Base-by-base conservation (phyloP, 768 basidiomycete species). In the Kwoniella dejecticola region DNA sequence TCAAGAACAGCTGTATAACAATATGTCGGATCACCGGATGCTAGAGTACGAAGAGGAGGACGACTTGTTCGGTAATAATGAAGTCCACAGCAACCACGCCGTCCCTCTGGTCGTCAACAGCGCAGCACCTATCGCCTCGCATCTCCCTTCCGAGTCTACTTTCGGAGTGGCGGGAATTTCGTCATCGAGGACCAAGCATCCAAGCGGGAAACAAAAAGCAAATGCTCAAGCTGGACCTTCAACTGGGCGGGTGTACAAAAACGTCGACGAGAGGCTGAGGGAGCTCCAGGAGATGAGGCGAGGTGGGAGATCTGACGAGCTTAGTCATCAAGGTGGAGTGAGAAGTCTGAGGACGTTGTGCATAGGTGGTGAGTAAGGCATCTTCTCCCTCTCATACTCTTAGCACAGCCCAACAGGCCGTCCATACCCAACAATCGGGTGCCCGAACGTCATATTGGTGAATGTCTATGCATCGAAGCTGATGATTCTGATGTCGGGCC, bases 31-130 rank as follows among this genome's bases (percentile, higher is more conserved):
- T 42, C 41, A 12, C 6, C 41, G 26, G 4, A 33, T 30, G 4
- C 65, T 68, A 10, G 71, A 72, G 33, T 72, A 72, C 52, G 71
- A 63, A 10, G 71, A 72, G 44, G 67, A 68, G 55, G 70, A 50
- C 10, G 63, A 68, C 50, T 52, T 70, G 21, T 73, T 73, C 60
- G 68, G 60, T 6, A 63, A 63, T 13, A 64, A 60, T 19, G 17
- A 30, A 40, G 58, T 61, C 8, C 24, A 44, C 2, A 26, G 15
- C n/a, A 13, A 7, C 7, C 7, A 42, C 6, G 41, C 7, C n/a
- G 30, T 19, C 7, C 6, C 17, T 50, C 11, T 30, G 3, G 7
- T 1, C 15, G 30, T n/a, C 8, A 13, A 10, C 13, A 42, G 8
- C 17, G 41, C 41, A n/a, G 30, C 47, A 27, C 27, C 57, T 24